These are phyloP conservation scores for Akanthomyces lecanii DNA, from an alignment of 2,329 filamentous ascomycete species.

Conservation along the genomic window DNA sequence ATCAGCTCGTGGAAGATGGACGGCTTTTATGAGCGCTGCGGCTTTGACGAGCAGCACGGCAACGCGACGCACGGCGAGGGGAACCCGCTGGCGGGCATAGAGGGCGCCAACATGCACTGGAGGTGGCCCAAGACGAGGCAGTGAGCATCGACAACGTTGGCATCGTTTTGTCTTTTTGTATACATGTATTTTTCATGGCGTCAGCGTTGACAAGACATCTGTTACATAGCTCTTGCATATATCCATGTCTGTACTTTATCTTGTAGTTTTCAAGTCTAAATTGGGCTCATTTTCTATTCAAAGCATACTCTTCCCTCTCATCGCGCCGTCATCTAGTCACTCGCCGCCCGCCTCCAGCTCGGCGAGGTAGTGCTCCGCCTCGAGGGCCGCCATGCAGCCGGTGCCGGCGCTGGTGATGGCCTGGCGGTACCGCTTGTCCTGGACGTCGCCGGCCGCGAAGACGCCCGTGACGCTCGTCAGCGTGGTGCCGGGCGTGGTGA, in stretches of 20 bases:
- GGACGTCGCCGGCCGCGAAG: conserved; percentile 94
- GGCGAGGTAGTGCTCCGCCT: conserved; percentile 88
- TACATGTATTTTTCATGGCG: no score
- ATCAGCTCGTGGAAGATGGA: conserved; percentile 36
- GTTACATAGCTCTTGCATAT: not conserved
- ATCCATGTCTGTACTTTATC: not conserved
- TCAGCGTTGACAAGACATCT: no score
- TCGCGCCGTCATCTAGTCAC: not conserved
- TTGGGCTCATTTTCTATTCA: not conserved
- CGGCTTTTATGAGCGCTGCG: conserved; percentile 31
- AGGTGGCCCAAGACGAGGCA: not conserved
- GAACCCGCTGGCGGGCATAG: conserved; percentile 9
- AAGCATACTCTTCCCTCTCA: conserved; percentile 7
- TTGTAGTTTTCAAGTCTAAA: conserved; percentile 1
- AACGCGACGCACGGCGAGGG: conserved; percentile 9
- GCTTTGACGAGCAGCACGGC: conserved; percentile 13
- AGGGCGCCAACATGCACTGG: conserved; percentile 14
- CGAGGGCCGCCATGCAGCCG: conserved; percentile 91
- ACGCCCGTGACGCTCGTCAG: conserved; percentile 86
- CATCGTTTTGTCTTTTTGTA: no score
- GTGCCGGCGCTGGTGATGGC: conserved; percentile 96
- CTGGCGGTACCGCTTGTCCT: conserved; percentile 97
- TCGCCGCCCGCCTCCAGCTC: conserved; percentile 57
- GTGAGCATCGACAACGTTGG: no score
- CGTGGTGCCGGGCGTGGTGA: conserved; percentile 84